Conservation (phyloP, 2,329 filamentous ascomycete genomes). For the Coniochaeta ligniaria region DNA sequence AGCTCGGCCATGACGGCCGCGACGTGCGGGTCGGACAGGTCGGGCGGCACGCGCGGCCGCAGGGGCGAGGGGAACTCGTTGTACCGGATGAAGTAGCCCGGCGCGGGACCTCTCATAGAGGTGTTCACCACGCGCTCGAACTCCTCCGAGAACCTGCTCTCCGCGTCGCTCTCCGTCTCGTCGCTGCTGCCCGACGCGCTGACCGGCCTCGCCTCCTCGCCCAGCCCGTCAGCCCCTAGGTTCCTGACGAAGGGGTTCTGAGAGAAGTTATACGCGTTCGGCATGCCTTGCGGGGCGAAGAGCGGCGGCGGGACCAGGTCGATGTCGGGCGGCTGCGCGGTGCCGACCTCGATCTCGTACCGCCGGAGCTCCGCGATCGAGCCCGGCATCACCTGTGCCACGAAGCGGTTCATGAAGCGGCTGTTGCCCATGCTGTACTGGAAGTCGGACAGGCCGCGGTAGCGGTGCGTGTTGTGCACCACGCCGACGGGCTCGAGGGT, state of each 20-base stretch:
- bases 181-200: not conserved
- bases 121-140: slow-evolving; percentile 47
- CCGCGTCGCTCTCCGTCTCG: slow-evolving; percentile 3
- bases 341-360: slow-evolving; percentile 60
- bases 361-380: slow-evolving; percentile 48
- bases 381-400: slow-evolving; percentile 63
- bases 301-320: slow-evolving; percentile 74
- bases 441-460: slow-evolving; percentile 80
- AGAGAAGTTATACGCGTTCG: slow-evolving; percentile 74
- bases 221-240: slow-evolving; percentile 34
- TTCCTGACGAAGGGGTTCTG: slow-evolving; percentile 67
- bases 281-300: slow-evolving; percentile 67
- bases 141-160: slow-evolving; percentile 35
- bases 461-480: slow-evolving; percentile 77
- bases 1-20: slow-evolving; percentile 59
- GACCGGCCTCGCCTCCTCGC: not conserved
- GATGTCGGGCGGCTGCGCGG: slow-evolving; percentile 49
- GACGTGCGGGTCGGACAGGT: slow-evolving; percentile 53
- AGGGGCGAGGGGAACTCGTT: slow-evolving; percentile 54
- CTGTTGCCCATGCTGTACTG: slow-evolving; percentile 67
- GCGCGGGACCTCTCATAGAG: slow-evolving; percentile 48
- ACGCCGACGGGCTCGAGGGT: slow-evolving; percentile 62
- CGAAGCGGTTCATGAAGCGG: slow-evolving; percentile 63
- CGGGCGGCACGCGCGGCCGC: slow-evolving; percentile 54
- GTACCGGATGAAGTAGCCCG: slow-evolving; percentile 51